Evolutionary conservation across 345 rosid genomes (phyloP).

Genomic region (Psidium guajava): DNA sequence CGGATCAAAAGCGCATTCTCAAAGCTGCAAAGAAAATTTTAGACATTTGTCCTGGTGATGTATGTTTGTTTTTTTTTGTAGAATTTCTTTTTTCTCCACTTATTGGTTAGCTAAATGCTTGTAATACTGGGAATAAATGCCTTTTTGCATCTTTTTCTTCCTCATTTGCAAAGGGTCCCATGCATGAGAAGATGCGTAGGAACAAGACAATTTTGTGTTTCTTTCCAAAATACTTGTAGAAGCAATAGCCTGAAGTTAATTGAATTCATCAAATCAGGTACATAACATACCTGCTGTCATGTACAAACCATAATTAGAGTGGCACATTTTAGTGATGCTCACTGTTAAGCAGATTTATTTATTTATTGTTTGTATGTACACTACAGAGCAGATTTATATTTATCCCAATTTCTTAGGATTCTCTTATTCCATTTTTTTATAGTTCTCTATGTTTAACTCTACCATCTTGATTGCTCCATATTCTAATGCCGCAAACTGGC

Average conservation of each 20-base stretch:
- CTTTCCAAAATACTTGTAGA: neutral
- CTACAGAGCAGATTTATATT: neutral
- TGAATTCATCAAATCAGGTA: neutral
- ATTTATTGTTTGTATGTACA: neutral
- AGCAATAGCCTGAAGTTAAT: neutral
- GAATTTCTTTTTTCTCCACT: neutral
- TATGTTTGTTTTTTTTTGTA: neutral
- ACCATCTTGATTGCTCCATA: neutral
- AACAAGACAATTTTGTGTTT: neutral
- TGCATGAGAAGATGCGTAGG: neutral
- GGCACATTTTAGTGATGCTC: neutral
- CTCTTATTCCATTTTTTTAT: neutral
- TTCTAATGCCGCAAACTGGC: neutral
- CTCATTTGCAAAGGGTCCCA: neutral
- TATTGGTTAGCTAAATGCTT: neutral
- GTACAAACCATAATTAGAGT: neutral
- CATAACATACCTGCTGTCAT: neutral
- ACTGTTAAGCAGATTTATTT: neutral
- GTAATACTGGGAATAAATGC: neutral
- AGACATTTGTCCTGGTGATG: slow-evolving; percentile 9
- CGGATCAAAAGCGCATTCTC: slow-evolving; percentile 10
- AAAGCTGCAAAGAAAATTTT: slow-evolving; percentile 8
- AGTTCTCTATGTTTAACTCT: neutral
- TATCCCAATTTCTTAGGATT: neutral
- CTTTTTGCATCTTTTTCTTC: neutral